Percentiles rank a stretch among this genome's conserved stretches.
Conservation (phyloP, 2,329 filamentous ascomycete species). For the Hirsutella rhossiliensis region DNA sequence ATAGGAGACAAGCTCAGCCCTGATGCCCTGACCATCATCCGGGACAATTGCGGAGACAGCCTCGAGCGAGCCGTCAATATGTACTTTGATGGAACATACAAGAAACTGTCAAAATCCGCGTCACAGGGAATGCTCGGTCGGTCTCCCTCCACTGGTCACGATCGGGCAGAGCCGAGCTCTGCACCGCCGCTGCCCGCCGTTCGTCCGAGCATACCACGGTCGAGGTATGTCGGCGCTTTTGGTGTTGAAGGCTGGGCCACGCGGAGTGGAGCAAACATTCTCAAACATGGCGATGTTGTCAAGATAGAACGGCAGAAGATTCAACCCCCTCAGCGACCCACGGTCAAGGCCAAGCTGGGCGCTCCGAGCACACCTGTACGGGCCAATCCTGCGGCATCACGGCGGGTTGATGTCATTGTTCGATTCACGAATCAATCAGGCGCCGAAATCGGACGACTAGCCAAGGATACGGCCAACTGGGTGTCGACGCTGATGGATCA, state of each 20-base stretch:
- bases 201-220: slow-evolving; percentile 20
- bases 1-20: slow-evolving; percentile 43
- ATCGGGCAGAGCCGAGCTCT: slow-evolving; percentile 3
- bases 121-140: not conserved
- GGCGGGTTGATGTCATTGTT: slow-evolving; percentile 75
- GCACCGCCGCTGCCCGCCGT: slow-evolving; percentile 4
- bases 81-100: slow-evolving; percentile 60
- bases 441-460: slow-evolving; percentile 73
- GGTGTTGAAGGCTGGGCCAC: slow-evolving; percentile 90
- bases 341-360: slow-evolving; percentile 30
- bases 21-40: slow-evolving; percentile 36
- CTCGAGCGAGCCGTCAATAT: slow-evolving; percentile 55
- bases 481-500: slow-evolving; percentile 88
- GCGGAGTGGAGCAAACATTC: slow-evolving; percentile 59
- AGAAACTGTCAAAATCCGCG: slow-evolving; percentile 26
- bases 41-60: slow-evolving; percentile 41
- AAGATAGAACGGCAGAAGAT: slow-evolving; percentile 78
- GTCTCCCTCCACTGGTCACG: slow-evolving; percentile 1
- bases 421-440: slow-evolving; percentile 74
- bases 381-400: slow-evolving; percentile 39
- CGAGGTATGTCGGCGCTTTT: slow-evolving; percentile 79
- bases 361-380: slow-evolving; percentile 18
- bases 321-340: slow-evolving; percentile 39
- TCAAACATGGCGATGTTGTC: slow-evolving; percentile 74
- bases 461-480: slow-evolving; percentile 82